Base-by-base conservation (phyloP, 2,329 filamentous ascomycete genomes). In the Ophioceras dolichostomum region DNA sequence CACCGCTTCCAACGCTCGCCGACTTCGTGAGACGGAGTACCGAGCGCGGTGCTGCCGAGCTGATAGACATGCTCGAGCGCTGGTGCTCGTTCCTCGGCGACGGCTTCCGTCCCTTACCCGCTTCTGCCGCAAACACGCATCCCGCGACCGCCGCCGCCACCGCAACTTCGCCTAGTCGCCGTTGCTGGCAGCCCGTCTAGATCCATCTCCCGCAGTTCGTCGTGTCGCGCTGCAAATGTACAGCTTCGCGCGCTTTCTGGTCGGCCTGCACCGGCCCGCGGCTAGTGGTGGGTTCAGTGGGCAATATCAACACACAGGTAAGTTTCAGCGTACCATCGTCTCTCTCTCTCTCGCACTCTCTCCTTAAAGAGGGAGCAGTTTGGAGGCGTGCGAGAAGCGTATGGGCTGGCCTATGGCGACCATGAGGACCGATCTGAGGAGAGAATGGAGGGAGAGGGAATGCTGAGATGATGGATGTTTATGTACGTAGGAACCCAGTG, bases 251-350 rank as follows among this genome's bases (percentile, higher is more conserved):
- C 59, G 64, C 9, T 68, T 74, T 31, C 52, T 76, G 0, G 58
- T 73, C 2, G 53, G 70, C 1, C 58, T 73, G 34, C 65, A 74
- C 36, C 61, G 68, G 33, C 70, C 70, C 2, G 64, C 64, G 0
- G 54, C 58, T 10, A 65, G 65, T 2, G n/a, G n/a, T n/a, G 68
- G 67, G 0, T 61, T 68, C 33, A 55, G 64, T 13, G 67, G 67
- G 10, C 70, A n/a, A 67, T 43, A 43, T 61, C 29, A 50, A 56
- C 16, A 48, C 34, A 8, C 22, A 28, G 21, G 34, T 13, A 36
- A n/a, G 34, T 28, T 18, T 5, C 22, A 13, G 14, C 2, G 6
- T 30, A 18, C n/a, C 29, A 17, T 9, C 2, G 13, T 32, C 19
- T 10, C 29, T 17, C 19, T 16, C n/a, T 10, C 29, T 18, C 14